Conservation (phyloP, 805 yeast species). For the Candida tammaniensis region DNA sequence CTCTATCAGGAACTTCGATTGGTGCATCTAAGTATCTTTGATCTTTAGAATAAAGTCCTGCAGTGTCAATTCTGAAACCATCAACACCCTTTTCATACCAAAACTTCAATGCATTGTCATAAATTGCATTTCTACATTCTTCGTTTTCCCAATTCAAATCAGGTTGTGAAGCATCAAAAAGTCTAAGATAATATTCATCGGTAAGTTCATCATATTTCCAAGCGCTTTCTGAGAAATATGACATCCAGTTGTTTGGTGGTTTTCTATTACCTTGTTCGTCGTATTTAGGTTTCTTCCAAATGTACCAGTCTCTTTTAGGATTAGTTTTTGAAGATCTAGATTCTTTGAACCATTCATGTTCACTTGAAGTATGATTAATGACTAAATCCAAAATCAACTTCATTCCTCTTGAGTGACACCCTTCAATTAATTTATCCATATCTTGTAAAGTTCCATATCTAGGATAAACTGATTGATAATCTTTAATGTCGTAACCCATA, state of each 20-base stretch:
- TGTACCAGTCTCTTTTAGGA: conserved; percentile 61
- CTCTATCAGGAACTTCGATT: conserved; percentile 36
- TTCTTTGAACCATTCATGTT: conserved; percentile 59
- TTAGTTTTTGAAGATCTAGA: conserved; percentile 48
- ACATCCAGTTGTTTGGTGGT: conserved; percentile 58
- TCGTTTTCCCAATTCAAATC: conserved; percentile 62
- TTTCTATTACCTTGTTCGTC: conserved; percentile 48
- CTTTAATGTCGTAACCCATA: conserved; percentile 61
- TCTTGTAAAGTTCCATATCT: conserved; percentile 54
- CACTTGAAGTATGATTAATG: conserved; percentile 55
- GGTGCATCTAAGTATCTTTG: conserved; percentile 49
- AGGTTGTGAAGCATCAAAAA: conserved; percentile 55
- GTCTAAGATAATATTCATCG: conserved; percentile 52
- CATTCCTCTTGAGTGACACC: conserved; percentile 48
- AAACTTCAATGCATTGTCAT: conserved; percentile 46
- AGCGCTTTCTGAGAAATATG: conserved; percentile 52
- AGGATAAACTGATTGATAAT: conserved; percentile 51
- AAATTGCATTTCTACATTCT: conserved; percentile 35
- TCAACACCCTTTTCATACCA: conserved; percentile 58
- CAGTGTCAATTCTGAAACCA: conserved; percentile 59
- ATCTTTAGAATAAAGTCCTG: conserved; percentile 50
- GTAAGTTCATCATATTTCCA: conserved; percentile 56
- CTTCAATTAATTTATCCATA: conserved; percentile 47
- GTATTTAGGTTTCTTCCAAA: conserved; percentile 52
- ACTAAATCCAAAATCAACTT: conserved; percentile 54